These are phyloP conservation scores for Fusarium foetens DNA, from an alignment of 2,329 filamentous ascomycete species.

Conservation along the genomic window DNA sequence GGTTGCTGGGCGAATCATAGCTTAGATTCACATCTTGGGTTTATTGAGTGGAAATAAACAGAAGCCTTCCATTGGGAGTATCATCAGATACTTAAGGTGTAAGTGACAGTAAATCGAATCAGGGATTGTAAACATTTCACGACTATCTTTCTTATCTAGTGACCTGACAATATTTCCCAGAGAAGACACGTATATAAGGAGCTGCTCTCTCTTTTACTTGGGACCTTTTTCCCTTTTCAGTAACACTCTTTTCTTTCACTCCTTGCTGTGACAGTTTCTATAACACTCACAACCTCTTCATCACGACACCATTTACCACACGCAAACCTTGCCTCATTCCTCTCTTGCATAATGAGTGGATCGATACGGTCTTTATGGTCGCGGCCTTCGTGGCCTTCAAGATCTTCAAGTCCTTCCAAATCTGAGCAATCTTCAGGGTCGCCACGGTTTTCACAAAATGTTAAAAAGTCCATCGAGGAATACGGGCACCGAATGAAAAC, in stretches of 20 bases:
- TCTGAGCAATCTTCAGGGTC: not conserved
- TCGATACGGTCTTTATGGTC: not conserved
- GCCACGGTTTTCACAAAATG: not conserved
- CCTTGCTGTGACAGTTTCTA: not conserved
- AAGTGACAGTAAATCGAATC: not conserved
- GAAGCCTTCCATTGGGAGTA: not conserved
- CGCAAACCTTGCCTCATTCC: not conserved
- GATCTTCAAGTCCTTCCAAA: not conserved
- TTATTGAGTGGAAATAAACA: not conserved
- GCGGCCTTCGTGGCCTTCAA: not conserved
- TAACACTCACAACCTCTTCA: too few species aligned
- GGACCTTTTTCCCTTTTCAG: not conserved
- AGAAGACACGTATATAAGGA: not conserved
- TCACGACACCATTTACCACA: not conserved
- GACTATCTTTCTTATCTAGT: too few species aligned
- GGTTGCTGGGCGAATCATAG: not conserved
- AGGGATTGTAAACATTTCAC: not conserved
- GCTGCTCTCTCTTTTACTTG: not conserved
- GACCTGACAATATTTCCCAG: not conserved
- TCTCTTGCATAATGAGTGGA: not conserved
- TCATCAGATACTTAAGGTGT: not conserved
- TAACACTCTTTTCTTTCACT: not conserved
- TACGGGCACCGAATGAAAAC: not conserved
- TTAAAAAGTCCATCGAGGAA: not conserved
- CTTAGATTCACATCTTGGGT: not conserved